Conservation (phyloP, 2,329 filamentous ascomycete genomes). For the Diplocarpon rosae region DNA sequence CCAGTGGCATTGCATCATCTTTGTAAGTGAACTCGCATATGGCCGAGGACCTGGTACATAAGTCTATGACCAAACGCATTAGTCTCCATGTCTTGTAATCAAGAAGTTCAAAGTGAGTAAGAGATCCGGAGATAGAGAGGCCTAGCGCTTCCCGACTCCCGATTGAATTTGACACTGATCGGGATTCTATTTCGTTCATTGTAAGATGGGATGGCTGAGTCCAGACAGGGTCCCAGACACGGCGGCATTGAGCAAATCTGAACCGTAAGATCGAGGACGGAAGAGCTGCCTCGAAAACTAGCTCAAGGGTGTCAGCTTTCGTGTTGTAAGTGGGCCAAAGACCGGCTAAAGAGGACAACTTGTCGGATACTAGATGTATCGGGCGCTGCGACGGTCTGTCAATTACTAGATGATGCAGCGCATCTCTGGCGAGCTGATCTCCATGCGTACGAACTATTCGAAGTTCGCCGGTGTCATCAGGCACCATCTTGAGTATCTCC, state of each 20-base stretch:
- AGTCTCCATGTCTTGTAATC: constrained; percentile 51
- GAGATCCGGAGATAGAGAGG: constrained; percentile 55
- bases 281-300: constrained; percentile 46
- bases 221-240: constrained; percentile 22
- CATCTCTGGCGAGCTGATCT: constrained; percentile 25
- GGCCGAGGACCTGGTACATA: constrained; percentile 40
- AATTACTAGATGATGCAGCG: constrained; percentile 19
- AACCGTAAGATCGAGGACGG: constrained; percentile 46
- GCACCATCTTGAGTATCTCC: constrained; percentile 37
- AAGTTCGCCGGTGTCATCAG: constrained; percentile 13
- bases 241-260: constrained; percentile 38
- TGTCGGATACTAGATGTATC: constrained; percentile 26
- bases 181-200: neutral
- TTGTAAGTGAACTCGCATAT: constrained; percentile 40
- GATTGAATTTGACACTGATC: neutral
- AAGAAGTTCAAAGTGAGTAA: constrained; percentile 61
- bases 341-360: constrained; percentile 23
- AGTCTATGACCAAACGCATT: constrained; percentile 61
- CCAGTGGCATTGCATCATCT: constrained; percentile 18
- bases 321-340: constrained; percentile 22
- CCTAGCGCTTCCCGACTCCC: constrained; percentile 44
- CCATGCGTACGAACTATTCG: constrained; percentile 24
- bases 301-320: constrained; percentile 23
- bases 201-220: neutral
- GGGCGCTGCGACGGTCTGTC: constrained; percentile 7